Evolutionary conservation across 257 asterid species (phyloP), one percentile per base, ranked within the genome.

Genomic region (Nicotiana knightiana): DNA sequence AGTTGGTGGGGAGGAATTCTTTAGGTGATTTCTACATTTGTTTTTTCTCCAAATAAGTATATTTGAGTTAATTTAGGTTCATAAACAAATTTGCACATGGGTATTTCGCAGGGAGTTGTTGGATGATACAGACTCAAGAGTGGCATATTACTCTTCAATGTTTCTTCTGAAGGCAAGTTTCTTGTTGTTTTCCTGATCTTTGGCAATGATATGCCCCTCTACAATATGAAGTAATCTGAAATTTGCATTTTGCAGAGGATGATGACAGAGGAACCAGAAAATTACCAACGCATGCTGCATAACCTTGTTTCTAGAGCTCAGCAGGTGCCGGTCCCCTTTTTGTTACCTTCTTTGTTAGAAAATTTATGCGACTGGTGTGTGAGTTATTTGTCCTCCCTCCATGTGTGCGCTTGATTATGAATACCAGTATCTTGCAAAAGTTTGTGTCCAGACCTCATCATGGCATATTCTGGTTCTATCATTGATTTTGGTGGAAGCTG

Each of bases 51-150:
- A 81, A 46, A 75, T 18, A 32, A 76, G 58, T 21, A 68, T 81
- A 65, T 61, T 82, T 79, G 84, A 57, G n/a, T 53, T 81, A 53
- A 67, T 76, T 53, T 65, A 39, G 59, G 11, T 12, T 65, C 63
- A 63, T 73, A 66, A 68, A 77, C 37, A 61, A 26, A 30, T 48
- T 67, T 43, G 13, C n/a, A 53, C 79, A 57, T 82, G 73, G 67
- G 26, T 84, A 48, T 82, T 79, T 90, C 82, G 82, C 91, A 96
- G 99, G 93, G 97, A 86, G 86, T 89, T 94, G 85, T 88, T 96
- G 87, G 98, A 91, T 87, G 99, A 96, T 87, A 91, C 97, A 15
- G 99, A 96, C 58, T 94, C 98, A n/a, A 92, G 99, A 91, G 98
- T 96, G 89, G 99, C 99, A 81, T 96, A 93, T 91, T 92, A 96